Conservation (phyloP, 2,329 filamentous ascomycete genomes). For the Dactylellina leptospora region DNA sequence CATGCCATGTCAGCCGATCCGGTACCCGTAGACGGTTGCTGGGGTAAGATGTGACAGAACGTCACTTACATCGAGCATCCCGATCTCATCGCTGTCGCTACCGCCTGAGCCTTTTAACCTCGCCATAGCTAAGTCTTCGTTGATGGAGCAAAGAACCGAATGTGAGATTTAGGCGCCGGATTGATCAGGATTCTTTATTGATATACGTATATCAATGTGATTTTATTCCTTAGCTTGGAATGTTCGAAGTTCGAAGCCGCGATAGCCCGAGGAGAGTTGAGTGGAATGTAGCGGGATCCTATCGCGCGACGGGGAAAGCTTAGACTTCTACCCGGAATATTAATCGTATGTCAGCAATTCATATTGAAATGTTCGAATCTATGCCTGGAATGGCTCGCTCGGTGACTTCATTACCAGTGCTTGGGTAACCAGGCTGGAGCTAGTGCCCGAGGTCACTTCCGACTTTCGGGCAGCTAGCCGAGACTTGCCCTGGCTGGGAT, state of each 20-base stretch:
- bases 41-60: constrained; percentile 2
- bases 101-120: constrained; percentile 6
- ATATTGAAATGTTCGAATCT: too few relatives aligned
- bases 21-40: not conserved
- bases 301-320: not conserved
- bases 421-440: too few relatives aligned
- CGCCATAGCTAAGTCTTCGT: constrained; percentile 29
- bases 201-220: too few relatives aligned
- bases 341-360: not conserved
- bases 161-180: too few relatives aligned
- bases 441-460: constrained; percentile 15
- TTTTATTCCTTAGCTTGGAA: not conserved
- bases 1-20: too few relatives aligned
- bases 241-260: not conserved
- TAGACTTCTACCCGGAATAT: not conserved
- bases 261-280: not conserved
- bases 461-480: constrained; percentile 1
- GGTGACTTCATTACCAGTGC: constrained; percentile 26
- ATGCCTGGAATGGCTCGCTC: too few relatives aligned
- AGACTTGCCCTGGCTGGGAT: not conserved
- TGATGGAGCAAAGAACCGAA: too few relatives aligned
- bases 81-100: constrained; percentile 20
- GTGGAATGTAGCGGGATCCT: not conserved
- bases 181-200: too few relatives aligned
- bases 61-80: constrained; percentile 49